A percentile compares a stretch with the other conserved stretches of the same genome.
These are phyloP conservation scores for Noccaea caerulescens DNA, from an alignment of 345 rosid species.

Conservation along the genomic window DNA sequence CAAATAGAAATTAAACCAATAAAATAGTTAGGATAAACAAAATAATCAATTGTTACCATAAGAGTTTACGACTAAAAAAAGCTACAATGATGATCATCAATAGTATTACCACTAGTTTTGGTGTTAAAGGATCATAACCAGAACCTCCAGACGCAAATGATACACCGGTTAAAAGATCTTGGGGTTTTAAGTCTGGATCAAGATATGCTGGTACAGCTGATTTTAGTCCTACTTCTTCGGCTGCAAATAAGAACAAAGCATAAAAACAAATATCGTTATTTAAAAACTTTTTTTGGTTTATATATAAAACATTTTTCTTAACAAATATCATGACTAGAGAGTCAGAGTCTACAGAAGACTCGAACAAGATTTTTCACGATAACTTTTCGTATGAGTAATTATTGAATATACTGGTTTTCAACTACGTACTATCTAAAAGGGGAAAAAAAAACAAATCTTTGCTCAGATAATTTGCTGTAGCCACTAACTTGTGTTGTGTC, in stretches of 20 bases:
- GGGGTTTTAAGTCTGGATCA: slow-evolving; percentile 51
- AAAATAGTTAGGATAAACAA: background rate
- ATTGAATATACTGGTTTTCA: background rate
- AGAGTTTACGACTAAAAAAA: background rate
- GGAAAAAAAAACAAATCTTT: slow-evolving; percentile 15
- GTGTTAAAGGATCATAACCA: slow-evolving; percentile 75
- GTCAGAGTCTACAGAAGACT: too few relatives aligned
- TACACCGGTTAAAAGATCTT: slow-evolving; percentile 75
- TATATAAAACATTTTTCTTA: too few relatives aligned
- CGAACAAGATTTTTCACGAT: too few relatives aligned
- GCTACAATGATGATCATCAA: background rate
- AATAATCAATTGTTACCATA: slow-evolving; percentile 13
- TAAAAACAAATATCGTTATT: background rate
- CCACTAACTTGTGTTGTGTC: slow-evolving; percentile 23
- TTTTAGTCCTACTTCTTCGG: slow-evolving; percentile 69
- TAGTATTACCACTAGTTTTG: slow-evolving; percentile 52
- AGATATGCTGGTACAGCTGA: slow-evolving; percentile 64
- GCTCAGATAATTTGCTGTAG: slow-evolving; percentile 8
- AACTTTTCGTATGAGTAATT: too few relatives aligned
- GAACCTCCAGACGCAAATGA: slow-evolving; percentile 80
- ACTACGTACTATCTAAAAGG: background rate
- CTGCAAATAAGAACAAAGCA: slow-evolving; percentile 44
- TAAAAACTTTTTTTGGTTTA: background rate
- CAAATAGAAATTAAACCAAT: background rate
- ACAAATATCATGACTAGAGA: too few relatives aligned